These are phyloP conservation scores for Pichia sp. DNA, from an alignment of 1,139 yeast genomes.

Conservation along the genomic window DNA sequence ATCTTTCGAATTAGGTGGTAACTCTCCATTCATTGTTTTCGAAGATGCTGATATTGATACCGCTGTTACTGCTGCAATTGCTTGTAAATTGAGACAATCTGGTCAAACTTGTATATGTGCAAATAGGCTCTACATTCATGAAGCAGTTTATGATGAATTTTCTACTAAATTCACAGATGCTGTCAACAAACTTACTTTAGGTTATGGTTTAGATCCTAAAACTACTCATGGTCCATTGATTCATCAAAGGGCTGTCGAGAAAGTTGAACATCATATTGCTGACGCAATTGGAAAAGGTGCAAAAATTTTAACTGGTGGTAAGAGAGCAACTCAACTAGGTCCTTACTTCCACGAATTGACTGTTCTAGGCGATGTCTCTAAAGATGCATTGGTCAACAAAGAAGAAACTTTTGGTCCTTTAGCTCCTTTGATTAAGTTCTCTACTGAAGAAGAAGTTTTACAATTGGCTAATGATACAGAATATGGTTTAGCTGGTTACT, in stretches of 20 bases:
- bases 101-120: constrained; percentile 88
- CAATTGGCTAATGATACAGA: constrained; percentile 62
- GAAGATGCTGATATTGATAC: constrained; percentile 74
- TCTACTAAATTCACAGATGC: constrained; percentile 43
- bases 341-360: constrained; percentile 74
- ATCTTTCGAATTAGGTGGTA: constrained; percentile 88
- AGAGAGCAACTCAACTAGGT: constrained; percentile 57
- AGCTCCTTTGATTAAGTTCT: constrained; percentile 69
- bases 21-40: constrained; percentile 87
- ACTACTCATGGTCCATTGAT: constrained; percentile 83
- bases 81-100: constrained; percentile 63
- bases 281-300: constrained; percentile 81
- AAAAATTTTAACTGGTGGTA: constrained; percentile 58
- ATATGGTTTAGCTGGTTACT: constrained; percentile 77
- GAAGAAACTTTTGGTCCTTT: constrained; percentile 94
- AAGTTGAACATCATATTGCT: constrained; percentile 64
- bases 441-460: constrained; percentile 62
- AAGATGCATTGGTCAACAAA: constrained; percentile 50
- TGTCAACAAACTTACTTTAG: constrained; percentile 53
- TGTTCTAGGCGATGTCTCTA: constrained; percentile 58
- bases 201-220: constrained; percentile 62
- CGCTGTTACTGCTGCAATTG: constrained; percentile 70
- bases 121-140: constrained; percentile 66
- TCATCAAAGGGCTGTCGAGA: constrained; percentile 58
- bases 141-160: constrained; percentile 55